Evolutionary conservation across 768 basidiomycete species (phyloP), one percentile per base, ranked within the genome.

Genomic region (Tulasnella sp.): DNA sequence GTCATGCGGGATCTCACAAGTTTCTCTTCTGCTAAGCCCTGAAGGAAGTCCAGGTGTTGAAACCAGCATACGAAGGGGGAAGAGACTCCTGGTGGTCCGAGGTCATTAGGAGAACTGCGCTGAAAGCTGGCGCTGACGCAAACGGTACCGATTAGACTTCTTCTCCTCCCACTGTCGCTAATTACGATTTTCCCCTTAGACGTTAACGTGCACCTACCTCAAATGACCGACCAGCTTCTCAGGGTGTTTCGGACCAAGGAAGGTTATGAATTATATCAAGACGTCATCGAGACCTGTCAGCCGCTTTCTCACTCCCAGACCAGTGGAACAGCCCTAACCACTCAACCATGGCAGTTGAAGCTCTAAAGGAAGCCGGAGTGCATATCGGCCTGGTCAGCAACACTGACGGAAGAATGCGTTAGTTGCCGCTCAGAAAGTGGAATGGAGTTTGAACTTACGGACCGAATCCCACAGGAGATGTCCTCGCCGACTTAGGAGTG

Each of bases 321-420:
- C 11, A 69, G 31, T 3, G 34, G 34, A 37, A 37, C 50, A 37
- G 12, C 2, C 58, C 75, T 76, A 81, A 79, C 14, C 54, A 46
- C 77, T 42, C 20, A 22, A 46, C 40, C 6, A 40, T 42, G 9
- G 37, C 22, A 78, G 77, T 78, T 60, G 40, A 60, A 14, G 44
- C 77, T 41, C 42, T 78, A 8, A 60, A 72, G 42, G 60, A 42
- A 22, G 60, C 40, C 22, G 84, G 87, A 24, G 84, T 90, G 79
- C 85, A 87, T 31, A 83, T 94, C 48, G 93, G 90, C 7, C 84
- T 94, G 14, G 86, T 94, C 60, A 93, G 92, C 85, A 95, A 95
- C 84, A 89, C 91, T 1, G 94, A 95, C 85, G 86, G 87, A 54
- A 90, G 94, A 60, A 91, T 94, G 86, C 88, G 94, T 94, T 85